Evolutionary conservation across 2,329 filamentous ascomycete species (phyloP).

Genomic region (Apiospora koreana): DNA sequence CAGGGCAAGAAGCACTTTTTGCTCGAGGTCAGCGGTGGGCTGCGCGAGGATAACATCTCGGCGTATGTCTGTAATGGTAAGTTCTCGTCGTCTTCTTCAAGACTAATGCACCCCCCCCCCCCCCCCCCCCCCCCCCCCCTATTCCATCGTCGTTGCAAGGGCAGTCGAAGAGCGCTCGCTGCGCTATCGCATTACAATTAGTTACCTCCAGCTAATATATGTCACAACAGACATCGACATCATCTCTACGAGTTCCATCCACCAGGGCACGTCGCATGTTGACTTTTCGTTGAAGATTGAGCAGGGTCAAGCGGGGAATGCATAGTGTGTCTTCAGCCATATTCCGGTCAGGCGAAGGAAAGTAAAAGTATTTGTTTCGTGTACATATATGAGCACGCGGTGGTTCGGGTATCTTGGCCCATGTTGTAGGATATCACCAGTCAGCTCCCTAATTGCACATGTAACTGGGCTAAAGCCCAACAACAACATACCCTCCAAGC

Average conservation of each 20-base stretch:
- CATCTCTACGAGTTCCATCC: conserved; percentile 93
- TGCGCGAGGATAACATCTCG: conserved; percentile 82
- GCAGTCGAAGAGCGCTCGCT: neutral
- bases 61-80: conserved; percentile 74
- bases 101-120: too few relatives aligned
- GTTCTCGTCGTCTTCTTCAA: conserved; percentile 28
- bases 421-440: neutral
- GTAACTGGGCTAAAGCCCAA: neutral
- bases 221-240: conserved; percentile 78
- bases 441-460: neutral
- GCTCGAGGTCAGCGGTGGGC: conserved; percentile 88
- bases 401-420: neutral
- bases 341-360: neutral
- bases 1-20: conserved; percentile 72
- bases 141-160: too few relatives aligned
- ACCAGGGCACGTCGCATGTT: conserved; percentile 90
- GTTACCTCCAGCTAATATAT: too few relatives aligned
- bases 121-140: neutral
- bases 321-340: neutral
- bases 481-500: too few relatives aligned
- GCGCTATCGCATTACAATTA: neutral
- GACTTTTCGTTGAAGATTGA: conserved; percentile 95
- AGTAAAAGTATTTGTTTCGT: neutral
- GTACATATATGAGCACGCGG: neutral
- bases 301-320: conserved; percentile 27